These are phyloP conservation scores for Willaertia magna DNA, from an alignment of 208 protist species.

Conservation along the genomic window DNA sequence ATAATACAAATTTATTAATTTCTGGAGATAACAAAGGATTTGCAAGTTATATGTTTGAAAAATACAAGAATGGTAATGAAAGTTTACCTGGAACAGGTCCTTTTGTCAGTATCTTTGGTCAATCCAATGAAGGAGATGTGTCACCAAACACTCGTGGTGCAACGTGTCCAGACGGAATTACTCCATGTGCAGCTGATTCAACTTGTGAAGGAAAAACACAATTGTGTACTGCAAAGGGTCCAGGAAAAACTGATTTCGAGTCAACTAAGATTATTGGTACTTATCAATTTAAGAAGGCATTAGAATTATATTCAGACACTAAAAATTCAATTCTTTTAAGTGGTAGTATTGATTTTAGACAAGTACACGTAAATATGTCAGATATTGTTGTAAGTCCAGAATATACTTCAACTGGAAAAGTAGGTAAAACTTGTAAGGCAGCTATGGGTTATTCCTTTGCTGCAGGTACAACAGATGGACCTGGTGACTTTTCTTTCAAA, in stretches of 20 bases:
- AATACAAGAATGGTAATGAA: not conserved
- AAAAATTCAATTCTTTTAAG: not conserved
- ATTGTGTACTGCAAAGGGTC: not conserved
- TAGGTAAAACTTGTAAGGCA: not conserved
- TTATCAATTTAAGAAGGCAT: not conserved
- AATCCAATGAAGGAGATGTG: constrained; percentile 9
- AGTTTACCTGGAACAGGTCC: not conserved
- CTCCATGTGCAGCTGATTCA: not conserved
- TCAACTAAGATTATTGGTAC: not conserved
- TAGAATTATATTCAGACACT: not conserved
- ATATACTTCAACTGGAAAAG: not conserved
- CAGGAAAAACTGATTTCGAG: not conserved
- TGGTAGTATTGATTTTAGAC: not conserved
- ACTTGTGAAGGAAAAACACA: constrained; percentile 1
- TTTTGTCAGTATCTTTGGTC: not conserved
- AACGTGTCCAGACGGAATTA: not conserved
- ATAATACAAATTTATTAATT: not conserved
- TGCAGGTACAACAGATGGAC: constrained; percentile 8
- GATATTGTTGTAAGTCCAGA: not conserved
- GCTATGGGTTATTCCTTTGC: not conserved
- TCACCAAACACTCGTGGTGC: constrained; percentile 3
- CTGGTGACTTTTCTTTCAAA: not conserved
- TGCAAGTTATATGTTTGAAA: not conserved
- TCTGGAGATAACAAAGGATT: constrained; percentile 6
- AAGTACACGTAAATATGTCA: not conserved